Evolutionary conservation across 495 filamentous ascomycete genomes (phyloP).

Genomic region (Opeltia flavorubescens): DNA sequence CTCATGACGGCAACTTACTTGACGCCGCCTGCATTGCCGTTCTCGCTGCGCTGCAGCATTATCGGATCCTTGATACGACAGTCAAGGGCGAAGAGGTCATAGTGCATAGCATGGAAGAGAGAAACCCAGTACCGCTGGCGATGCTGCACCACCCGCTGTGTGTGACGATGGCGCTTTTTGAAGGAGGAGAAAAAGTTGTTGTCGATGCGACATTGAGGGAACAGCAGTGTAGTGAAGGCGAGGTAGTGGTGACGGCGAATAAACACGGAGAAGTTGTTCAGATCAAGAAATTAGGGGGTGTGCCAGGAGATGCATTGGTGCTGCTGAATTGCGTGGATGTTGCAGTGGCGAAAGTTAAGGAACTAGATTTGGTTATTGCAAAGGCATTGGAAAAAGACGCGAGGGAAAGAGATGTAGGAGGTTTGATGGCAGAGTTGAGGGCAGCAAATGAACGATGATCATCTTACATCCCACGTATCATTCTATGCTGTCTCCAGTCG

Average conservation of each 20-base stretch:
- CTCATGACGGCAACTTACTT: conserved; percentile 76
- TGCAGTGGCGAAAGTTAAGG: conserved; percentile 65
- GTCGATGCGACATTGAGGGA: conserved; percentile 70
- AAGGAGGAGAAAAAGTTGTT: conserved; percentile 43
- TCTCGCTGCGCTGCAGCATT: conserved; percentile 78
- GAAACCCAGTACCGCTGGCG: conserved; percentile 76
- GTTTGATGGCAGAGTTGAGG: conserved; percentile 61
- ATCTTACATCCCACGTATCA: too few species aligned
- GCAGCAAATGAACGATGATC: conserved; percentile 60
- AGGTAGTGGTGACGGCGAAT: conserved; percentile 76
- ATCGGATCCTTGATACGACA: conserved; percentile 72
- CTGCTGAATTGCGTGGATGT: conserved; percentile 55
- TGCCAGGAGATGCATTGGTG: conserved; percentile 59
- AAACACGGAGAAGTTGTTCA: conserved; percentile 82
- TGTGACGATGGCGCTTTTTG: conserved; percentile 69
- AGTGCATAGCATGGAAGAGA: conserved; percentile 67
- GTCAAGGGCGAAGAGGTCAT: conserved; percentile 70
- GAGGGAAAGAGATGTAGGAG: conserved; percentile 57
- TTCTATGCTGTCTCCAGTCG: too few species aligned
- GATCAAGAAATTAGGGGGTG: conserved; percentile 75
- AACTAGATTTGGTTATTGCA: conserved; percentile 57
- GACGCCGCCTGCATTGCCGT: conserved; percentile 76
- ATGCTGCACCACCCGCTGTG: conserved; percentile 85
- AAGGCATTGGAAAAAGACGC: conserved; percentile 60
- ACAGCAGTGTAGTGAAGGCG: conserved; percentile 73